A percentile compares a stretch with the other conserved stretches of the same genome.
Evolutionary conservation across 768 basidiomycete species (phyloP).

Genomic region (Lactifluus echinatus): DNA sequence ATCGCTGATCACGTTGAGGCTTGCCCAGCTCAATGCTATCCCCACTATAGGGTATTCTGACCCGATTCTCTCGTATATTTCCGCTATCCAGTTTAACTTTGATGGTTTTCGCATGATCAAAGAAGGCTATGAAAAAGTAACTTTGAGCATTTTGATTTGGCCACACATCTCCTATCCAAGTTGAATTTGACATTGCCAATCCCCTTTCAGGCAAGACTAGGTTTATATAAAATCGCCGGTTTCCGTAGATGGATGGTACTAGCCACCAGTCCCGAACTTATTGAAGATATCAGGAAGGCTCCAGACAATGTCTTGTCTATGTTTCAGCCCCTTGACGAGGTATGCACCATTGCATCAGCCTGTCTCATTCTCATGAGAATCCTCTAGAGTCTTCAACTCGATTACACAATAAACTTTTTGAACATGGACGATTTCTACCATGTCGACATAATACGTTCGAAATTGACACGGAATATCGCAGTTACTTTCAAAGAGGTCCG

Average conservation of each 20-base stretch:
- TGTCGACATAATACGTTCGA: conserved; percentile 21
- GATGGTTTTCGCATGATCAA: conserved; percentile 24
- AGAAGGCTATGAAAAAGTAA: conserved; percentile 31
- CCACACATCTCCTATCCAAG: background rate
- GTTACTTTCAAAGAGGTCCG: conserved; percentile 21
- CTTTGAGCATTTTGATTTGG: background rate
- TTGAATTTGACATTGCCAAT: background rate
- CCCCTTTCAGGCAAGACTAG: conserved; percentile 15
- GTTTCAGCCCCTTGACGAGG: conserved; percentile 33
- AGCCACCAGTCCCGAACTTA: conserved; percentile 32
- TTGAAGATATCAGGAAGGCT: conserved; percentile 45
- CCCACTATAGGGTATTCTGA: conserved; percentile 32
- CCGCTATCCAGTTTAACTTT: conserved; percentile 24
- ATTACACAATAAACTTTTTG: conserved; percentile 29
- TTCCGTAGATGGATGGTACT: conserved; percentile 41
- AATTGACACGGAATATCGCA: conserved; percentile 25
- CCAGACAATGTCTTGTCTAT: conserved; percentile 40
- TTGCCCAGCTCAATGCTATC: conserved; percentile 22
- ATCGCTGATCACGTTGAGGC: background rate
- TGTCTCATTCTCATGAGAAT: background rate
- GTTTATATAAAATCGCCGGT: conserved; percentile 36
- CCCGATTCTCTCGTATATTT: conserved; percentile 28
- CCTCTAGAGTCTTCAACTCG: conserved; percentile 27
- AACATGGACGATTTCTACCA: conserved; percentile 21
- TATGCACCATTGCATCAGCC: conserved; percentile 19